Conservation (phyloP, 2,329 filamentous ascomycete species). For the Cladophialophora immunda region DNA sequence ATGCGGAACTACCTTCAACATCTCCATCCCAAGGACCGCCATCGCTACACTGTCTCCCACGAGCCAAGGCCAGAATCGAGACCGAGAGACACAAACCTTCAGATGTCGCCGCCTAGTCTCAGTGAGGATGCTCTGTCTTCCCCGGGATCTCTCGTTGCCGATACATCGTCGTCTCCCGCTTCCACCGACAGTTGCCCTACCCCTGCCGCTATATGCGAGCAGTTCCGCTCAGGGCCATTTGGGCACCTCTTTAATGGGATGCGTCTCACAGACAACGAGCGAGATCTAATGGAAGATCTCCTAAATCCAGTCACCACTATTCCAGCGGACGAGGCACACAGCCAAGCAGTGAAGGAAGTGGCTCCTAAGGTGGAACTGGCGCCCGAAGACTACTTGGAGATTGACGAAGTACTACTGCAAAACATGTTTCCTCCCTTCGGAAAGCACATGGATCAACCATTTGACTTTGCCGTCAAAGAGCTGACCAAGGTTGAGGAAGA, state of each 20-base stretch:
- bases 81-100: slow-evolving; percentile 7
- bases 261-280: slow-evolving; percentile 36
- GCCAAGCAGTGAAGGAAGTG: slow-evolving; percentile 6
- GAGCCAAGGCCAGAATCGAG: slow-evolving; percentile 16
- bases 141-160: slow-evolving; percentile 29
- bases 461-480: neutral
- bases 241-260: slow-evolving; percentile 31
- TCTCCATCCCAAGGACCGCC: slow-evolving; percentile 35
- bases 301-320: slow-evolving; percentile 9
- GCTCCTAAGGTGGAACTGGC: slow-evolving; percentile 2
- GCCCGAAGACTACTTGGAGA: slow-evolving; percentile 15
- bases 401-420: slow-evolving; percentile 13
- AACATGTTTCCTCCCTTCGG: slow-evolving; percentile 17
- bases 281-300: slow-evolving; percentile 34
- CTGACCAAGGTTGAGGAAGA: slow-evolving; percentile 1
- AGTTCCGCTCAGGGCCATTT: slow-evolving; percentile 29
- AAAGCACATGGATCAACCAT: neutral
- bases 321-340: neutral
- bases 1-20: slow-evolving; percentile 35
- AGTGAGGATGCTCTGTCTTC: slow-evolving; percentile 30
- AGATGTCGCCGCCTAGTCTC: neutral
- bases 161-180: slow-evolving; percentile 27
- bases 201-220: slow-evolving; percentile 27
- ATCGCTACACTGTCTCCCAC: slow-evolving; percentile 28
- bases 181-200: slow-evolving; percentile 26